These are phyloP conservation scores for Aspergillus japonicus DNA, from an alignment of 2,329 filamentous ascomycete genomes.

Conservation along the genomic window DNA sequence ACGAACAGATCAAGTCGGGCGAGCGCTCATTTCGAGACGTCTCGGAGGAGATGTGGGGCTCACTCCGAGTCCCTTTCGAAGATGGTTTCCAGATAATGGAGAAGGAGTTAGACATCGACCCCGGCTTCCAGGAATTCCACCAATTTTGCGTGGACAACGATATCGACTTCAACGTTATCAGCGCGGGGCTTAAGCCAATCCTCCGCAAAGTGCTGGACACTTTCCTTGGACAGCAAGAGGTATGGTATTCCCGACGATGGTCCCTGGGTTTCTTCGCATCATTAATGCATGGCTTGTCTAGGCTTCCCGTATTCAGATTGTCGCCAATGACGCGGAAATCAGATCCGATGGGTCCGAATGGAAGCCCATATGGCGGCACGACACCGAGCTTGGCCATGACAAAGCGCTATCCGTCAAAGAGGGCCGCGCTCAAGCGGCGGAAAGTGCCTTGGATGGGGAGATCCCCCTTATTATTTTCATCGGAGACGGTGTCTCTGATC, in stretches of 20 bases:
- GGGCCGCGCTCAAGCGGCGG: slow-evolving; percentile 55
- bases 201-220: slow-evolving; percentile 61
- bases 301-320: slow-evolving; percentile 62
- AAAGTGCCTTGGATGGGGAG: slow-evolving; percentile 58
- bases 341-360: slow-evolving; percentile 58
- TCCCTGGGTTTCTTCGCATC: neutral
- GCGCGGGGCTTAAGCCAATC: slow-evolving; percentile 65
- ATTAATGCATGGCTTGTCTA: slow-evolving; percentile 4
- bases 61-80: slow-evolving; percentile 64
- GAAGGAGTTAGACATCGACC: slow-evolving; percentile 61
- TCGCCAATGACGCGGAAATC: slow-evolving; percentile 66
- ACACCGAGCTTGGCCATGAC: slow-evolving; percentile 65
- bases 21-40: slow-evolving; percentile 67
- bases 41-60: slow-evolving; percentile 72
- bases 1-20: slow-evolving; percentile 64
- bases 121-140: slow-evolving; percentile 64
- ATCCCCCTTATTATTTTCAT: slow-evolving; percentile 69
- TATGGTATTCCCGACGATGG: slow-evolving; percentile 10
- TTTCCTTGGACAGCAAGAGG: slow-evolving; percentile 61
- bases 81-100: slow-evolving; percentile 67
- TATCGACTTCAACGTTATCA: slow-evolving; percentile 70
- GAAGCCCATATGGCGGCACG: slow-evolving; percentile 67
- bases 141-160: slow-evolving; percentile 61
- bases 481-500: slow-evolving; percentile 67
- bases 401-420: slow-evolving; percentile 65